Evolutionary conservation across 2,329 filamentous ascomycete genomes (phyloP).

Genomic region (Chlorencoelia australis): DNA sequence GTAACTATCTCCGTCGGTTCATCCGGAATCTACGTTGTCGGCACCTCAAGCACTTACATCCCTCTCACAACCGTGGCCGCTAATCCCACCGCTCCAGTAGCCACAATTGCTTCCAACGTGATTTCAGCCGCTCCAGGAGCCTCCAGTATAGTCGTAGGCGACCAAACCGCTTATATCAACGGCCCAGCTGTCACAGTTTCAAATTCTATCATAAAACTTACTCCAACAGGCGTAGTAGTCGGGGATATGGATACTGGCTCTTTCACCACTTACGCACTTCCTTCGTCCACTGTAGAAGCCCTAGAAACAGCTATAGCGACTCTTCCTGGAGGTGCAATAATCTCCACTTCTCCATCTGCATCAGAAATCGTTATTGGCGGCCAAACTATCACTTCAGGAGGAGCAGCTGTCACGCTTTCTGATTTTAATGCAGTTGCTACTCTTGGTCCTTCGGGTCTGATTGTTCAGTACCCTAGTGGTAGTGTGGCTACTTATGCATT

Average conservation of each 20-base stretch:
- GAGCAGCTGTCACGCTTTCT: conserved; percentile 9
- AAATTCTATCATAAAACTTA: conserved; percentile 1
- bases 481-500: conserved; percentile 5
- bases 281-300: background rate
- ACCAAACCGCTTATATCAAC: conserved; percentile 5
- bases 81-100: conserved; percentile 12
- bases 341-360: conserved; percentile 11
- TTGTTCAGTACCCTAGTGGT: conserved; percentile 12
- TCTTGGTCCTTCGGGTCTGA: conserved; percentile 7
- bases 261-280: background rate
- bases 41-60: conserved; percentile 1
- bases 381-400: conserved; percentile 10
- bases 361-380: conserved; percentile 8
- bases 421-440: conserved; percentile 4
- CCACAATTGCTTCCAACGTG: conserved; percentile 10
- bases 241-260: background rate
- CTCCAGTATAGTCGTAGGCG: conserved; percentile 7
- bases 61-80: conserved; percentile 3
- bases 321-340: conserved; percentile 5
- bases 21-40: background rate
- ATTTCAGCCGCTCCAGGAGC: conserved; percentile 11
- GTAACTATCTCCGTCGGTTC: conserved; percentile 8
- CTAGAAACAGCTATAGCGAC: background rate
- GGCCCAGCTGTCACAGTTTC: conserved; percentile 1
- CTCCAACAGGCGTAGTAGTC: background rate